Base-by-base conservation (phyloP, 2,329 filamentous ascomycete species). In the Westerdykella ornata region DNA sequence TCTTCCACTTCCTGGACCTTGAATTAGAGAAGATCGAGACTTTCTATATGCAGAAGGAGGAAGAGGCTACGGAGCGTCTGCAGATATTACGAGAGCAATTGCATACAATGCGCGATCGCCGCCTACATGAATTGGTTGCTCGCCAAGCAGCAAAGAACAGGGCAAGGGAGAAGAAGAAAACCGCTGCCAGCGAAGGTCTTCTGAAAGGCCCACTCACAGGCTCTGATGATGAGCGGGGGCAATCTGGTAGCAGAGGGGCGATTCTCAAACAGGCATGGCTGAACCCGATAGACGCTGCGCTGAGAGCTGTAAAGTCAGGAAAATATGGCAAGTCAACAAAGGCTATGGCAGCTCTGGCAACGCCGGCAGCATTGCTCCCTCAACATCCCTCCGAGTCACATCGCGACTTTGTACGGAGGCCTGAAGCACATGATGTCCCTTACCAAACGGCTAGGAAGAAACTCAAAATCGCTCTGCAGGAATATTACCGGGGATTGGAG, bases 401-500 rank as follows among this genome's bases (percentile, higher is more conserved):
- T 16, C 62, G 66, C 31, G 72, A 74, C 49, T 74, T 73, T 44
- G 53, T 52, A 19, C 60, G 69, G 4, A 63, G 63, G 13, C 60
- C 62, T 4, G 56, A 62, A 2, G 43, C 58, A 1, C 53, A 63
- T 3, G 78, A 81, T 30, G 84, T 96, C 0, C 78, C 89, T 0
- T 95, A 97, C 67, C 78, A 85, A 18, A 82, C 82, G 2, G 92
- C 92, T 1, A 97, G 95, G 68, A 77, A 84, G 45, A 95, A 96
- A 68, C 74, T 98, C 42, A 97, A 97, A 66, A 71, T 87, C 36
- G 92, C 92, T 0, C 67, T 97, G 37, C 85, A 94, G 56, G 92
- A 97, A 63, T 95, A 88, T 62, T 97, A 98, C 62, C 83, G 90
- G 15, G 84, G 86, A 1, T 74, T 98, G 12, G 92, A 98, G 62